A percentile compares a stretch with the other conserved stretches of the same genome.
phyloP scores from a whole-genome alignment of 2,329 filamentous ascomycete species.

The Fusarium beomiforme region DNA sequence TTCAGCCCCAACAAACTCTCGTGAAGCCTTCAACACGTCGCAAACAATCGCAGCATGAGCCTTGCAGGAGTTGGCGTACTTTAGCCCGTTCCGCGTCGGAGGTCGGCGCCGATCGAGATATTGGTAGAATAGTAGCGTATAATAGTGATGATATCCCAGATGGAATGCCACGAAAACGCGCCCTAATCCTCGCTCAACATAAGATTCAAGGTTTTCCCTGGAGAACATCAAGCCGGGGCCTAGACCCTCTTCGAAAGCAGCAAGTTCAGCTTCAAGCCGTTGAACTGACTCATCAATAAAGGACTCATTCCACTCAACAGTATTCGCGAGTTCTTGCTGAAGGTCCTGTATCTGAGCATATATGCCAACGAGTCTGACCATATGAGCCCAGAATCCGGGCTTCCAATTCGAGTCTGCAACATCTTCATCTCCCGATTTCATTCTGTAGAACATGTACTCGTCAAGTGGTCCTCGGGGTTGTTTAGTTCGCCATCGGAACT shows the following conservation, averaged over 20 bases:
- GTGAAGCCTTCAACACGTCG: constrained; percentile 43
- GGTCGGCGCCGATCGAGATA: constrained; percentile 47
- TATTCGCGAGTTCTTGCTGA: constrained; percentile 43
- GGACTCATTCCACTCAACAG: constrained; percentile 44
- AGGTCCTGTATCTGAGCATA: constrained; percentile 48
- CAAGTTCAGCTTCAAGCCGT: constrained; percentile 33
- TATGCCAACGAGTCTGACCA: constrained; percentile 47
- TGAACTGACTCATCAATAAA: constrained; percentile 37
- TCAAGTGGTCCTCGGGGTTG: constrained; percentile 44
- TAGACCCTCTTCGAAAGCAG: constrained; percentile 39
- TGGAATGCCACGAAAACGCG: constrained; percentile 49
- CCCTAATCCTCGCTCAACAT: constrained; percentile 41
- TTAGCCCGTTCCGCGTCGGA: constrained; percentile 40
- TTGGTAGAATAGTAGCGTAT: constrained; percentile 47
- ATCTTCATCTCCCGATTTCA: constrained; percentile 39
- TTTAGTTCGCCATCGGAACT: constrained; percentile 37
- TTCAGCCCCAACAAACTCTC: constrained; percentile 37
- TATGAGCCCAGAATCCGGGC: constrained; percentile 48
- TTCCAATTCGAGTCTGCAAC: constrained; percentile 29
- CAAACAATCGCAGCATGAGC: constrained; percentile 44
- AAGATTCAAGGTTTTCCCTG: constrained; percentile 40
- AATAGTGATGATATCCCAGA: constrained; percentile 49
- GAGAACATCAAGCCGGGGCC: constrained; percentile 35
- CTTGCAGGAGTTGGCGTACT: constrained; percentile 47
- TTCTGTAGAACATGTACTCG: constrained; percentile 37